phyloP scores from a whole-genome alignment of 768 basidiomycete genomes.

The Collybia sordida region DNA sequence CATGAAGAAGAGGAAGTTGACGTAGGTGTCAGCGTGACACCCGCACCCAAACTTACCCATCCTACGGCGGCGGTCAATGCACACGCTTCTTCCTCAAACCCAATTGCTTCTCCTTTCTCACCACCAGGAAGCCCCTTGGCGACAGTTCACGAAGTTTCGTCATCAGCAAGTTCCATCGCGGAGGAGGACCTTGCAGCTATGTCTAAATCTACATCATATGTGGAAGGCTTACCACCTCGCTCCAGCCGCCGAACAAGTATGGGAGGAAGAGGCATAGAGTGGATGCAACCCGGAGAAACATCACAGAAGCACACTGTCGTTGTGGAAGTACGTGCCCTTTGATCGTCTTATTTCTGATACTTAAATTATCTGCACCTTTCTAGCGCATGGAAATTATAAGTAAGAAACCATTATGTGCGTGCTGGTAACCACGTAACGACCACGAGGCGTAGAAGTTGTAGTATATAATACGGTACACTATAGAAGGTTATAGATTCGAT shows the following conservation, averaged over 20 bases:
- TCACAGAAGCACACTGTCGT: conserved; percentile 60
- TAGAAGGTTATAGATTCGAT: conserved; percentile 6
- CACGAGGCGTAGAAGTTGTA: conserved; percentile 16
- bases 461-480: conserved; percentile 19
- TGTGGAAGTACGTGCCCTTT: conserved; percentile 55
- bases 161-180: conserved; percentile 52
- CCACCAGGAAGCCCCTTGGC: conserved; percentile 61
- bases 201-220: conserved; percentile 76
- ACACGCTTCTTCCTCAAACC: conserved; percentile 27
- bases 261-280: conserved; percentile 38
- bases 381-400: conserved; percentile 77
- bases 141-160: conserved; percentile 56
- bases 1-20: conserved; percentile 53
- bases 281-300: conserved; percentile 41
- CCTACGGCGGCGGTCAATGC: conserved; percentile 8
- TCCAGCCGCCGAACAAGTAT: conserved; percentile 32
- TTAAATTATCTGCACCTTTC: neutral
- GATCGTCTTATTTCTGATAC: neutral
- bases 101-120: conserved; percentile 46
- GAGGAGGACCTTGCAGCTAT: conserved; percentile 73
- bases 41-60: conserved; percentile 19
- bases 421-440: conserved; percentile 49
- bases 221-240: conserved; percentile 47
- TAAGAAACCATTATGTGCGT: conserved; percentile 67
- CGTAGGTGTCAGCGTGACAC: conserved; percentile 51